Conservation (phyloP, 305 asterid species). For the Fraxinus floribunda region DNA sequence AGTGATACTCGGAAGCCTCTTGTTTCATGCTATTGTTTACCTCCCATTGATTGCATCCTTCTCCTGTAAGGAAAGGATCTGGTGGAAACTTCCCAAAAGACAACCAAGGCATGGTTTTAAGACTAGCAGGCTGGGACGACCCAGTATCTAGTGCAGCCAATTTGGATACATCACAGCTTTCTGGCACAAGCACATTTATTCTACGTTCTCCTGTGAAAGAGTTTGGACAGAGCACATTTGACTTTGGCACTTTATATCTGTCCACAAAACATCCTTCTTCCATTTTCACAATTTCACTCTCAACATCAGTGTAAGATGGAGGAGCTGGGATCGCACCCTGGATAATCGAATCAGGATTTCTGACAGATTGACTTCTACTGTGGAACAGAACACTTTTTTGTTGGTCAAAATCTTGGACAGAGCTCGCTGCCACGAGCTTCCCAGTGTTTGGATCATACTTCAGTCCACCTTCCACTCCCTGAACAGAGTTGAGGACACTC, state of each 20-base stretch:
- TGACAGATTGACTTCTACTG: conserved; percentile 23
- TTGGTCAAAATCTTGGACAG: conserved; percentile 44
- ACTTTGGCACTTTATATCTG: conserved; percentile 24
- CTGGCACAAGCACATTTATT: conserved; percentile 16
- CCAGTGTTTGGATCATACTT: conserved; percentile 62
- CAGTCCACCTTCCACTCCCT: conserved; percentile 78
- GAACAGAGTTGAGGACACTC: conserved; percentile 79
- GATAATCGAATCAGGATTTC: conserved; percentile 27
- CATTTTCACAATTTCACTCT: conserved; percentile 45
- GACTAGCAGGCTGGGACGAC: conserved; percentile 31
- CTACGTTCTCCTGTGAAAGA: conserved; percentile 22
- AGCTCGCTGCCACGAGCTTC: conserved; percentile 49
- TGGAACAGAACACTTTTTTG: conserved; percentile 24
- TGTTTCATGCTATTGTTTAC: conserved; percentile 20
- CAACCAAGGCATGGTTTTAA: conserved; percentile 36
- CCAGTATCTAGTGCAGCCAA: conserved; percentile 38
- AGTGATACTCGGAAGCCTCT: conserved; percentile 29
- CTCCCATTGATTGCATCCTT: conserved; percentile 26
- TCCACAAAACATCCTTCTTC: conserved; percentile 49
- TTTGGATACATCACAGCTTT: conserved; percentile 24
- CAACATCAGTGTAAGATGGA: conserved; percentile 34
- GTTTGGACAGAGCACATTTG: conserved; percentile 9
- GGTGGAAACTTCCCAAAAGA: conserved; percentile 30
- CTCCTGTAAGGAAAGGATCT: conserved; percentile 32
- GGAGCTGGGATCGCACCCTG: conserved; percentile 28